Evolutionary conservation across 2,329 filamentous ascomycete species (phyloP).

Genomic region (Fusarium begoniae): DNA sequence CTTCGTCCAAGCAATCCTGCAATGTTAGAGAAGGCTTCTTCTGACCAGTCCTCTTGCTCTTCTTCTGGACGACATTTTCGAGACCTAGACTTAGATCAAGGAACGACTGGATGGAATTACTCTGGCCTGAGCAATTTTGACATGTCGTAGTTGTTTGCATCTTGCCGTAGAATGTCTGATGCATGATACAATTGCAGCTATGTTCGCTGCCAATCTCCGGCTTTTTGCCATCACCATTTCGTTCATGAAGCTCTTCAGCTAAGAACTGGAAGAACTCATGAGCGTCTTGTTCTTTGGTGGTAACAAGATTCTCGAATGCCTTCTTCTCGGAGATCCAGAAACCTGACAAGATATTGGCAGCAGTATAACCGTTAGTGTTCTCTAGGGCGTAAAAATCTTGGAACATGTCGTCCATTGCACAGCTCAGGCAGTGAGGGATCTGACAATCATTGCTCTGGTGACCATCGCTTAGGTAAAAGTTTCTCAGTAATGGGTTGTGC

Average conservation of each 20-base stretch:
- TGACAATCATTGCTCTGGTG: conserved; percentile 82
- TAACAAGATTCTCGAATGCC: conserved; percentile 78
- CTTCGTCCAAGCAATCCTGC: conserved; percentile 80
- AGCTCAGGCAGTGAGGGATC: conserved; percentile 70
- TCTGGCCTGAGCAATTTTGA: conserved; percentile 84
- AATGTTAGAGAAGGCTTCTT: conserved; percentile 59
- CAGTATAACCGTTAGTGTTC: conserved; percentile 88
- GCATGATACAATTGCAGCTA: conserved; percentile 88
- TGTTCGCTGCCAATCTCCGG: conserved; percentile 68
- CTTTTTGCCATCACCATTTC: conserved; percentile 76
- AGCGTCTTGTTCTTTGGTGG: conserved; percentile 94
- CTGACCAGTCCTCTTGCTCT: conserved; percentile 62
- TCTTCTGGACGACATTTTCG: conserved; percentile 77
- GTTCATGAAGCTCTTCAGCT: conserved; percentile 87
- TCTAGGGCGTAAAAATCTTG: conserved; percentile 77
- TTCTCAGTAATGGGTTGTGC: conserved; percentile 90
- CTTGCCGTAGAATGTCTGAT: conserved; percentile 94
- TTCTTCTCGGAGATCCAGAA: conserved; percentile 88
- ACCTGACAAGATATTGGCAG: conserved; percentile 86
- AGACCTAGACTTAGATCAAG: conserved; percentile 90
- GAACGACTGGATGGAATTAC: conserved; percentile 86
- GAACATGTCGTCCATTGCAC: conserved; percentile 78
- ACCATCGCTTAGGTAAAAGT: conserved; percentile 91
- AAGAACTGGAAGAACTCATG: conserved; percentile 98
- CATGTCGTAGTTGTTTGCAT: conserved; percentile 91